Evolutionary conservation across 202 grass and related monocot species (phyloP).

Genomic region (Hordeum pubiflorum): DNA sequence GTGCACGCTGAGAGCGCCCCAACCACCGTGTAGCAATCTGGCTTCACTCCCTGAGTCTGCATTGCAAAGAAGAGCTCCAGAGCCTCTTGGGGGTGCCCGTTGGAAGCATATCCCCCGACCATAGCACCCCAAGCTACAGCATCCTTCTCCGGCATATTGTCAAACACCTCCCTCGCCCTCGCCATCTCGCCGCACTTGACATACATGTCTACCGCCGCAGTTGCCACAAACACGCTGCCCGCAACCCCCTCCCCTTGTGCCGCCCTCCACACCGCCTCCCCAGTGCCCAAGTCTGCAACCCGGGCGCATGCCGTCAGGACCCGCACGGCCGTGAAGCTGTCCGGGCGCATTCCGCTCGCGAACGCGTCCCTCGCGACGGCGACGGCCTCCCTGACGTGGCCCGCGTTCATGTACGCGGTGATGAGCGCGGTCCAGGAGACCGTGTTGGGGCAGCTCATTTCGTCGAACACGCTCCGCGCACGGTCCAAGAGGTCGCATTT

Average conservation of each 20-base stretch:
- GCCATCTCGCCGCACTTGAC: conserved; percentile 53
- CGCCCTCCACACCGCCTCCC: conserved; percentile 33
- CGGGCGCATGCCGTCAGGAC: conserved; percentile 41
- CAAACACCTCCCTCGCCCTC: conserved; percentile 46
- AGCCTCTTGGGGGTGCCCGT: conserved; percentile 42
- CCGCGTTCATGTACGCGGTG: conserved; percentile 38
- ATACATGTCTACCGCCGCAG: conserved; percentile 47
- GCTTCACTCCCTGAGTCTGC: conserved; percentile 23
- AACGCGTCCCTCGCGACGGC: conserved; percentile 16
- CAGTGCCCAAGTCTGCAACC: conserved; percentile 19
- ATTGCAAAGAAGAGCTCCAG: conserved; percentile 51
- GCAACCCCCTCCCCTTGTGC: conserved; percentile 17
- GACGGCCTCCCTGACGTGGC: conserved; percentile 15
- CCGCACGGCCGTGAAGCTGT: conserved; percentile 35
- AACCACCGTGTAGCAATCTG: conserved; percentile 53
- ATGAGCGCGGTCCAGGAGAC: conserved; percentile 52
- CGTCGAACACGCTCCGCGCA: conserved; percentile 46
- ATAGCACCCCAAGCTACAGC: conserved; percentile 52
- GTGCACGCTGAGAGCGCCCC: conserved; percentile 56
- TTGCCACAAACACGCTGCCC: conserved; percentile 36
- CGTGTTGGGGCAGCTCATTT: conserved; percentile 25
- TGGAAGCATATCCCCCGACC: conserved; percentile 65
- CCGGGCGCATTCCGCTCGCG: conserved; percentile 21
- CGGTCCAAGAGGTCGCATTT: conserved; percentile 32
- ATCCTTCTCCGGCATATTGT: conserved; percentile 40